Evolutionary conservation across 75 land plant species (phyloP), one percentile per base, ranked within the genome.

Genomic region (Azolla pinnata): DNA sequence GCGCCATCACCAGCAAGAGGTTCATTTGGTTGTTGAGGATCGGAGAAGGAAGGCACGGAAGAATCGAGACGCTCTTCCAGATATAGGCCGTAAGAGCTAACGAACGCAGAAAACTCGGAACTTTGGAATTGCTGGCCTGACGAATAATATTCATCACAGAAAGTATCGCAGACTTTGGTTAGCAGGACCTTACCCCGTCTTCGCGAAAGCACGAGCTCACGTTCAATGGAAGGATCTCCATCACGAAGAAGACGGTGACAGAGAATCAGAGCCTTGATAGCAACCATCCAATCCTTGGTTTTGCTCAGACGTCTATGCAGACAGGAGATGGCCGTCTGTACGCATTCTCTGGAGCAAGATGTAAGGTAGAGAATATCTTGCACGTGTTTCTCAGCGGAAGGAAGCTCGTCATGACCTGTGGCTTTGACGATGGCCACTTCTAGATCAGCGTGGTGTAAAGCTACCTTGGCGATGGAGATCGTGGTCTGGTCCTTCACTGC

Each of bases 91-190:
- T 78, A 92, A 0, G 95, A 85, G 19, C 96, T 67, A 10, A 92
- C 96, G 51, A 92, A 92, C 0, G 96, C 84, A 8, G 96, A 82
- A n/a, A n/a, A n/a, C n/a, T n/a, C n/a, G n/a, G n/a, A n/a, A n/a
- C n/a, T n/a, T n/a, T n/a, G n/a, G 66, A 67, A 92, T 32, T 92
- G 87, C 97, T 96, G 83, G 2, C 83, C 74, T 51, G 79, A 69
- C 29, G 84, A 68, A 25, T 57, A 62, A 12, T 89, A 77, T n/a
- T 71, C 69, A 57, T 92, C 97, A 2, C 83, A 51, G 48, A 92
- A 92, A 62, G 80, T 79, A 5, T 88, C 74, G n/a, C n/a, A n/a
- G n/a, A n/a, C n/a, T 59, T 88, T 47, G 67, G 80, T 83, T 27
- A 92, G 77, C 50, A 92, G 33, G 42, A 86, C 72, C 29, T 74